Evolutionary conservation across 2,329 filamentous ascomycete species (phyloP), one percentile per base, ranked within the genome.

Genomic region (Ophiognomonia clavigignenti-juglandacearum): DNA sequence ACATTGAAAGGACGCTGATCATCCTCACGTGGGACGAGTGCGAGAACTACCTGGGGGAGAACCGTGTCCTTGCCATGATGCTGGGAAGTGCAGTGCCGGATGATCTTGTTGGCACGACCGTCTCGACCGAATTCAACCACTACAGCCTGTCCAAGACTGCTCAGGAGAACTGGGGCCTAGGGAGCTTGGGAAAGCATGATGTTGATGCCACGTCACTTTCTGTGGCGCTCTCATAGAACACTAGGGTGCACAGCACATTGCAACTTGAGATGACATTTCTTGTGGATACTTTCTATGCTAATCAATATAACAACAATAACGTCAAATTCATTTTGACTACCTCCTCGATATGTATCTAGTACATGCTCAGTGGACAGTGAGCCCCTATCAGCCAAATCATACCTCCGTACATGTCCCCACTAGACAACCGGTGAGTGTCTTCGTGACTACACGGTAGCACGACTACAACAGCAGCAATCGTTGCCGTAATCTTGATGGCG

Each of bases 1-100:
- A 72, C 67, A 51, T 43, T 7, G 53, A 55, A 45, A 64, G 68
- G 20, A 62, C 59, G 6, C 42, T 62, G 0, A 36, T 61, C 31
- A 43, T 60, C 19, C 39, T 61, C 42, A 61, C 59, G 0, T 62
- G 61, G 43, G 60, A 61, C 34, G 60, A 61, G 46, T 53, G 53
- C 44, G 56, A 61, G 42, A 59, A 50, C 37, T 57, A 58, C 44
- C 13, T 57, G 2, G 20, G 45, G 4, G 23, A 45, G 14, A 60
- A 62, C 37, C 45, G 52, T 7, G 59, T 62, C 18, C 54, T 57
- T 23, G 53, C 59, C 5, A 47, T 58, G 7, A 45, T 61, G 4
- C 54, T 60, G 2, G 59, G 59, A 11, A 56, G 38, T 24, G 59
- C 59, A 11, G 40, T 61, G 10, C 42, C 49, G 7, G 52, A 50